Percentiles rank a stretch among this genome's conserved stretches.
Evolutionary conservation across 257 asterid species (phyloP).

Genomic region (Scutellaria galericulata): DNA sequence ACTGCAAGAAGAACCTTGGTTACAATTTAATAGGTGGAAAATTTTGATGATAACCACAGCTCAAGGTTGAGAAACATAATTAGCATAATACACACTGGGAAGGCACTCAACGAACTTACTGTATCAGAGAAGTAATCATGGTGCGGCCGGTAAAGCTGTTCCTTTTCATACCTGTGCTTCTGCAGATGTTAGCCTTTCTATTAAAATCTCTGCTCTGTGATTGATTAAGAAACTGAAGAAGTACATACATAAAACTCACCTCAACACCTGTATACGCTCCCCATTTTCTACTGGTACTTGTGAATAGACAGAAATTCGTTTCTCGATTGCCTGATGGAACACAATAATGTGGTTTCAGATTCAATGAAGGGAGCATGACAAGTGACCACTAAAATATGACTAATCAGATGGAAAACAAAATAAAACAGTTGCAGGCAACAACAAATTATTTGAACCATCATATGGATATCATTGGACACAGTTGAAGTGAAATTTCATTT

Average conservation of each 20-base stretch:
- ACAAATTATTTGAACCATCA: constrained; percentile 4
- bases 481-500: background rate
- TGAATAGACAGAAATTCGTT: constrained; percentile 81
- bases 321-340: constrained; percentile 73
- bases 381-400: constrained; percentile 3
- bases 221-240: constrained; percentile 35
- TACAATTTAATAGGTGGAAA: constrained; percentile 19
- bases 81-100: constrained; percentile 18
- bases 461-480: constrained; percentile 13
- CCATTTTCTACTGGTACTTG: constrained; percentile 86
- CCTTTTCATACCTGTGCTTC: constrained; percentile 88
- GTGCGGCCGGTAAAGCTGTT: constrained; percentile 78
- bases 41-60: constrained; percentile 21
- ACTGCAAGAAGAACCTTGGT: constrained; percentile 49
- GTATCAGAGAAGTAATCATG: constrained; percentile 84
- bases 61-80: constrained; percentile 21
- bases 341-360: constrained; percentile 25
- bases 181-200: constrained; percentile 76
- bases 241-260: constrained; percentile 49
- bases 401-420: background rate
- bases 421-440: background rate
- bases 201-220: constrained; percentile 40
- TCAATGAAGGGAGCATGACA: constrained; percentile 11
- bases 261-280: constrained; percentile 82
- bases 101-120: constrained; percentile 44